Evolutionary conservation across 2,329 filamentous ascomycete genomes (phyloP).

Genomic region (Hymenoscyphus albidus): DNA sequence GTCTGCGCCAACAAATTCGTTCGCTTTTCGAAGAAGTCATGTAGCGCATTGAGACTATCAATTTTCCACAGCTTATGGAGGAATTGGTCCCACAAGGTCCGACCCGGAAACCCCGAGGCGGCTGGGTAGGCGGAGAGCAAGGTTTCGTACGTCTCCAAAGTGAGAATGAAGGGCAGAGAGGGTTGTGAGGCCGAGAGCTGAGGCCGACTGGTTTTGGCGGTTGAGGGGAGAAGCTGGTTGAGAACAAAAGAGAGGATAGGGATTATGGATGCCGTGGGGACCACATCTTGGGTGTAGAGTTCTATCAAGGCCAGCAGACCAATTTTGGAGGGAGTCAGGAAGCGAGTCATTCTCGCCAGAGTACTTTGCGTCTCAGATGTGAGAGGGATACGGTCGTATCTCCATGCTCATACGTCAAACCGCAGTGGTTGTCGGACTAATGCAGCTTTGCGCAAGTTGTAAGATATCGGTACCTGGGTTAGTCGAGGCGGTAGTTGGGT

Average conservation of each 20-base stretch:
- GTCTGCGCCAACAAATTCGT: conserved; percentile 56
- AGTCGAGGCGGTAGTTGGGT: too few species aligned
- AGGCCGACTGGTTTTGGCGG: conserved; percentile 28
- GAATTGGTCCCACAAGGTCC: conserved; percentile 84
- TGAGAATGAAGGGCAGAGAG: conserved; percentile 42
- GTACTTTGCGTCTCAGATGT: background rate
- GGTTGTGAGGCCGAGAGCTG: conserved; percentile 11
- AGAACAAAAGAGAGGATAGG: conserved; percentile 76
- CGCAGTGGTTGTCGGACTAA: background rate
- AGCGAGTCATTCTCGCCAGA: conserved; percentile 62
- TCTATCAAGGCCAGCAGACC: conserved; percentile 76
- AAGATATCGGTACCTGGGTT: too few species aligned
- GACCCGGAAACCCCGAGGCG: conserved; percentile 61
- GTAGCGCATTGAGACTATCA: conserved; percentile 75
- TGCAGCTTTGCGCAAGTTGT: too few species aligned
- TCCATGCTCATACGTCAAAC: background rate
- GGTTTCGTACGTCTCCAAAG: conserved; percentile 56
- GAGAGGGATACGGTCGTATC: background rate
- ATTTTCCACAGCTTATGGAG: conserved; percentile 79
- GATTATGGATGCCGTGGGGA: conserved; percentile 67
- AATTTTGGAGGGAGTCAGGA: conserved; percentile 84
- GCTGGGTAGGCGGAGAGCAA: conserved; percentile 51
- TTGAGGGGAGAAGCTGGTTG: conserved; percentile 58
- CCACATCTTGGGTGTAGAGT: conserved; percentile 70
- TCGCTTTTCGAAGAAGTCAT: conserved; percentile 66